Percentiles rank a stretch among this genome's conserved stretches.
Evolutionary conservation across 2,329 filamentous ascomycete genomes (phyloP).

Genomic region (Ophiostoma populinum): DNA sequence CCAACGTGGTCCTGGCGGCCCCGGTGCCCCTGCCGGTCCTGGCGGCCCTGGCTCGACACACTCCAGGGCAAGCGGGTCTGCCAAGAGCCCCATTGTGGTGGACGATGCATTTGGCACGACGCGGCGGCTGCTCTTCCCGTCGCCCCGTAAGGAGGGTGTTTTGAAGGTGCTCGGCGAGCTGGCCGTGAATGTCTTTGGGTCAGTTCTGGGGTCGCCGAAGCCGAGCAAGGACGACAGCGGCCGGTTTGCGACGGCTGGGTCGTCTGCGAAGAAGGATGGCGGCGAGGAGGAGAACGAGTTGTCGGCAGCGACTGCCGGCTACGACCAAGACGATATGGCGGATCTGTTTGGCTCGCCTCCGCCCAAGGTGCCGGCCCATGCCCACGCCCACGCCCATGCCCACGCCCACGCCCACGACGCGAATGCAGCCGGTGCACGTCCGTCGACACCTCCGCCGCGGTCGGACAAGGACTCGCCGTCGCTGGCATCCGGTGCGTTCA

Average conservation of each 20-base stretch:
- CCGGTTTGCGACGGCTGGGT: neutral
- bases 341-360: conserved; percentile 50
- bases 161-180: conserved; percentile 44
- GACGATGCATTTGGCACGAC: conserved; percentile 38
- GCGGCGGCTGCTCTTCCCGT: conserved; percentile 59
- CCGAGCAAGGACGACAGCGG: conserved; percentile 14
- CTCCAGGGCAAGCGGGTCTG: conserved; percentile 37
- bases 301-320: no score
- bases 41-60: conserved; percentile 29
- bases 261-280: conserved; percentile 13
- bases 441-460: conserved; percentile 35
- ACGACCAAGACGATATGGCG: conserved; percentile 20
- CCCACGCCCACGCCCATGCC: no score
- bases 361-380: conserved; percentile 8
- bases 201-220: conserved; percentile 14
- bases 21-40: conserved; percentile 15
- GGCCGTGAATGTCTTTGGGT: conserved; percentile 29
- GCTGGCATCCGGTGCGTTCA: conserved; percentile 32
- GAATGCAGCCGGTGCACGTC: no score
- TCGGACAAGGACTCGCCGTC: conserved; percentile 8
- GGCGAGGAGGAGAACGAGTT: conserved; percentile 30
- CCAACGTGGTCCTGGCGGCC: no score
- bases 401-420: conserved; percentile 12
- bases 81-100: conserved; percentile 37
- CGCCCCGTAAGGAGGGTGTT: conserved; percentile 48